Percentiles rank a stretch among this genome's conserved stretches.
Conservation (phyloP, 495 filamentous ascomycete species). For the Entonaema liquescens region DNA sequence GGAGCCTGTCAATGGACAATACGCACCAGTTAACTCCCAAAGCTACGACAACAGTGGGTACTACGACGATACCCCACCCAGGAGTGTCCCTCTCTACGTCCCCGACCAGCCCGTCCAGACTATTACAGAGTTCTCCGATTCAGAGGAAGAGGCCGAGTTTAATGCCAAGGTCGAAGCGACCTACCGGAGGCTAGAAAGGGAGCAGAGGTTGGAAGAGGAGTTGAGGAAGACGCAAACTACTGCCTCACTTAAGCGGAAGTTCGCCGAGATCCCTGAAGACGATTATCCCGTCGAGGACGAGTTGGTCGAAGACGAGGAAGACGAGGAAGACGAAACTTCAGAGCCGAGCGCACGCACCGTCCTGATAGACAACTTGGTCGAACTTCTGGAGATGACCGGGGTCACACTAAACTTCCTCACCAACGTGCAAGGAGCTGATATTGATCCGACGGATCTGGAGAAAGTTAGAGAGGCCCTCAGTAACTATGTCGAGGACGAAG, state of each 20-base stretch:
- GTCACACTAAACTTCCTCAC: constrained; percentile 7
- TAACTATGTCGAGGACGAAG: not conserved
- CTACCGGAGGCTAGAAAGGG: not conserved
- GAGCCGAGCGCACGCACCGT: not conserved
- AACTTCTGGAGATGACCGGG: not conserved
- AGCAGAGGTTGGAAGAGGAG: not conserved
- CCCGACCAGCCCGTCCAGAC: not conserved
- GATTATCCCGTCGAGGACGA: not conserved
- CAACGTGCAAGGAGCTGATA: not conserved
- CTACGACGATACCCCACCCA: too few relatives aligned
- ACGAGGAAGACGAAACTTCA: not conserved
- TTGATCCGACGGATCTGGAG: not conserved
- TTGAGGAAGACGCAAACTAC: not conserved
- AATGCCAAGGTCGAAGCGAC: not conserved
- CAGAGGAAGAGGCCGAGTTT: constrained; percentile 5
- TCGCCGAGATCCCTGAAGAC: not conserved
- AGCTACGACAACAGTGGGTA: too few relatives aligned
- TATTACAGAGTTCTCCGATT: constrained; percentile 1
- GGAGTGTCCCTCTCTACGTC: not conserved
- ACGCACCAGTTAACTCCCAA: too few relatives aligned
- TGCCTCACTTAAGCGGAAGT: not conserved
- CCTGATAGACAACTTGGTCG: not conserved
- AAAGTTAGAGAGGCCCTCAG: not conserved
- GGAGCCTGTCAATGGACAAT: too few relatives aligned
- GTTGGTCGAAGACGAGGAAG: not conserved